Evolutionary conservation across 2,329 filamentous ascomycete species (phyloP).

Genomic region (Botrytis medusae): DNA sequence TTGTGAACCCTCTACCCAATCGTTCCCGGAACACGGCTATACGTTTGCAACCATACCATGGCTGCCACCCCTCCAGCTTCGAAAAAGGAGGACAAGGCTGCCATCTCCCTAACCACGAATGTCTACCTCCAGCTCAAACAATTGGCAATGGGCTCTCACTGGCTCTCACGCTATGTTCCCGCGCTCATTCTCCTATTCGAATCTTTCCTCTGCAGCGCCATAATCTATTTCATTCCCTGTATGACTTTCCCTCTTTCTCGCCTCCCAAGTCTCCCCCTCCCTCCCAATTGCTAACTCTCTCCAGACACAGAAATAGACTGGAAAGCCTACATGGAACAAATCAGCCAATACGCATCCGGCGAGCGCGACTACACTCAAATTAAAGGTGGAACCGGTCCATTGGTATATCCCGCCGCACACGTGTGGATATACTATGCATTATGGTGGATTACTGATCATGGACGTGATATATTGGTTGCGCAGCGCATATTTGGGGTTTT

Average conservation of each 20-base stretch:
- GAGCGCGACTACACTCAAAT: conserved; percentile 88
- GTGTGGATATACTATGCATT: conserved; percentile 86
- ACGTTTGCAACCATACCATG: neutral
- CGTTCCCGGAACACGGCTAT: neutral
- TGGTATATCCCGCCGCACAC: conserved; percentile 93
- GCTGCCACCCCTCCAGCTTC: neutral
- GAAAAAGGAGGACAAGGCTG: neutral
- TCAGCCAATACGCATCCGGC: conserved; percentile 74
- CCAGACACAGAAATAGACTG: conserved; percentile 97
- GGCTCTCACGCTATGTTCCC: conserved; percentile 34
- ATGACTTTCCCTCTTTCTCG: conserved; percentile 14
- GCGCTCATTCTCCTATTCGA: conserved; percentile 34
- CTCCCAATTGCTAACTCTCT: neutral
- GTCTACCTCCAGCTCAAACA: conserved; percentile 31
- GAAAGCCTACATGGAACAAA: conserved; percentile 94
- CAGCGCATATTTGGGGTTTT: conserved; percentile 79
- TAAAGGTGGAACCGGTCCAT: conserved; percentile 82
- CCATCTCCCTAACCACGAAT: conserved; percentile 15
- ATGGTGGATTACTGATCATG: conserved; percentile 74
- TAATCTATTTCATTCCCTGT: conserved; percentile 39
- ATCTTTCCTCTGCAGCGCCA: conserved; percentile 34
- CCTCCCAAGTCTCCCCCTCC: neutral
- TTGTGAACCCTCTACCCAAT: too few species aligned
- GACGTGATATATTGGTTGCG: conserved; percentile 73
- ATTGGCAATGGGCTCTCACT: conserved; percentile 34